These are phyloP conservation scores for Hyphodiscus hymeniophilus DNA, from an alignment of 495 filamentous ascomycete species.

Conservation along the genomic window DNA sequence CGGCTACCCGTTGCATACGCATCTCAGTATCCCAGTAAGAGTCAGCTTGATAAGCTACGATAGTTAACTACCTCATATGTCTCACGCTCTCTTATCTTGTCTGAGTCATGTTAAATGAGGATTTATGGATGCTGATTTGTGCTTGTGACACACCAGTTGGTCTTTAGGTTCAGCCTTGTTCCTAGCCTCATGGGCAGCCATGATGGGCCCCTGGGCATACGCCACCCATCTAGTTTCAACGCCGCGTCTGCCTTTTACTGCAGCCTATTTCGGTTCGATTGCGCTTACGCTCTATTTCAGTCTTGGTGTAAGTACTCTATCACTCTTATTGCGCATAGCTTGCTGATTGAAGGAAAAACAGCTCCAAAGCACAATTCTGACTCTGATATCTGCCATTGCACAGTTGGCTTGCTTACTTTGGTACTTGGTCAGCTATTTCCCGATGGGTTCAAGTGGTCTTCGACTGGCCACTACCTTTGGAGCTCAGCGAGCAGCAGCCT, in stretches of 20 bases:
- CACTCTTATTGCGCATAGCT: slow-evolving; percentile 10
- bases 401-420: slow-evolving; percentile 79
- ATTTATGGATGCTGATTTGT: slow-evolving; percentile 12
- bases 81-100: neutral
- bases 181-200: slow-evolving; percentile 83
- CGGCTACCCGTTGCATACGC: slow-evolving; percentile 21
- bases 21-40: neutral
- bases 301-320: slow-evolving; percentile 63
- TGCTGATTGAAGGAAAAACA: slow-evolving; percentile 26
- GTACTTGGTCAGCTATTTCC: slow-evolving; percentile 98
- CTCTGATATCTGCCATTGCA: slow-evolving; percentile 70
- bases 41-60: too few relatives aligned
- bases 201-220: slow-evolving; percentile 85
- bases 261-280: slow-evolving; percentile 94
- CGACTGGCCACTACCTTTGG: slow-evolving; percentile 82
- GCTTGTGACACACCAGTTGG: slow-evolving; percentile 56
- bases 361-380: slow-evolving; percentile 75
- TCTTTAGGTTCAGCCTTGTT: slow-evolving; percentile 87
- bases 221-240: slow-evolving; percentile 77
- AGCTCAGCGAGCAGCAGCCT: slow-evolving; percentile 71
- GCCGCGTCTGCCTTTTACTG: slow-evolving; percentile 84
- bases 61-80: neutral
- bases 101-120: slow-evolving; percentile 18
- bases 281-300: slow-evolving; percentile 85
- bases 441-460: slow-evolving; percentile 80